phyloP scores from a whole-genome alignment of 306 rosid genomes.

The Ziziphus jujuba region DNA sequence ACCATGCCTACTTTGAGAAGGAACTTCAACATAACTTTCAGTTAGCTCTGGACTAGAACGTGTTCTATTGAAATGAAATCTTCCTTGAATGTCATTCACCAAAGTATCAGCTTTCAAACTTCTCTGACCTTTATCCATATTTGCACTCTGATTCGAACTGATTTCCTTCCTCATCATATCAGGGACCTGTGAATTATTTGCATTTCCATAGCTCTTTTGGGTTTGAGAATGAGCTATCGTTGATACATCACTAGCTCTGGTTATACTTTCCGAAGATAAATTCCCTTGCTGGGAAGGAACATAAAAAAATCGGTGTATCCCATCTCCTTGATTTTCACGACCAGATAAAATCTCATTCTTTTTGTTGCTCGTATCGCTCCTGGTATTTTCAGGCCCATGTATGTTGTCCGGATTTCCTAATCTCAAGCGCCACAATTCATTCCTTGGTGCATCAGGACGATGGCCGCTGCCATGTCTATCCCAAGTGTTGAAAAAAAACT shows the following conservation, averaged over 20 bases:
- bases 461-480: conserved; percentile 96
- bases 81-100: conserved; percentile 60
- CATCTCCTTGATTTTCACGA: conserved; percentile 43
- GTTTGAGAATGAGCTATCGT: conserved; percentile 44
- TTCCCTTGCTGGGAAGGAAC: conserved; percentile 55
- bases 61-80: conserved; percentile 85
- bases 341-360: conserved; percentile 46
- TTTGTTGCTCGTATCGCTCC: conserved; percentile 39
- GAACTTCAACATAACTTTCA: conserved; percentile 68
- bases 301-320: conserved; percentile 36
- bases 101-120: conserved; percentile 43
- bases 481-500: conserved; percentile 94
- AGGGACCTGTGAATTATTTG: conserved; percentile 44
- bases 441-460: conserved; percentile 90
- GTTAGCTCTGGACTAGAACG: conserved; percentile 97
- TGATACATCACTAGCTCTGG: conserved; percentile 45
- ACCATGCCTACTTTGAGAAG: conserved; percentile 60
- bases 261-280: conserved; percentile 43
- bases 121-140: conserved; percentile 54
- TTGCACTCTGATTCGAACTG: conserved; percentile 41
- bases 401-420: conserved; percentile 51
- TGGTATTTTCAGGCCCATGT: conserved; percentile 53
- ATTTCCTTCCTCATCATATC: conserved; percentile 56
- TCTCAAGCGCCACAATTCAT: conserved; percentile 48
- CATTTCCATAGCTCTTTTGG: conserved; percentile 55